phyloP scores from a whole-genome alignment of 352 stramenopile species.

The Phytophthora capsici region DNA sequence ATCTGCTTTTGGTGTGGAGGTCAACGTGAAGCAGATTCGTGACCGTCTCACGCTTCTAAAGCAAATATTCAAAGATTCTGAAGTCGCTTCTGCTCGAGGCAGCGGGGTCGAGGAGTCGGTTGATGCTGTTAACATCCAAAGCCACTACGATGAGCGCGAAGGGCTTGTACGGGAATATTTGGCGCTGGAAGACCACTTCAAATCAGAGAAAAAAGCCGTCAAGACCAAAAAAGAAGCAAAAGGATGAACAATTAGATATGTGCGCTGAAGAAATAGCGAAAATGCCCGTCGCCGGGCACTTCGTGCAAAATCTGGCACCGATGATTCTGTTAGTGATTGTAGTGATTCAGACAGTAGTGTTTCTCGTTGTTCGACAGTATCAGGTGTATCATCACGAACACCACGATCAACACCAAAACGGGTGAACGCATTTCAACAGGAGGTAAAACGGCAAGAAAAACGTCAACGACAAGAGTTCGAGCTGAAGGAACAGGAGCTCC shows the following conservation, averaged over 20 bases:
- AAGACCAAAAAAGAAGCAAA: background rate
- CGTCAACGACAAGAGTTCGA: too few relatives aligned
- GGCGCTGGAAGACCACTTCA: background rate
- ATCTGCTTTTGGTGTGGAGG: background rate
- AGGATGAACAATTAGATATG: background rate
- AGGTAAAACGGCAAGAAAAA: too few relatives aligned
- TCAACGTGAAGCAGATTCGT: conserved; percentile 12
- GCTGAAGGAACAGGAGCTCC: too few relatives aligned
- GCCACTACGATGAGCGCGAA: conserved; percentile 11
- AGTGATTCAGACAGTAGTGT: too few relatives aligned
- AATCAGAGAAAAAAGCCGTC: background rate
- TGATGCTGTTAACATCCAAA: conserved; percentile 7
- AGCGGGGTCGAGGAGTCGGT: conserved; percentile 9
- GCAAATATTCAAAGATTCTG: background rate
- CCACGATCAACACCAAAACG: too few relatives aligned
- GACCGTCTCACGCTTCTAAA: conserved; percentile 11
- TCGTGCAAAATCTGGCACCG: too few relatives aligned
- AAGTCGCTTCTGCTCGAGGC: background rate
- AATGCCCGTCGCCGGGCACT: too few relatives aligned
- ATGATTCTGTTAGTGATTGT: too few relatives aligned
- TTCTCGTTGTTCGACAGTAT: too few relatives aligned
- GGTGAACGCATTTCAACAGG: too few relatives aligned
- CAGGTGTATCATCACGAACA: too few relatives aligned
- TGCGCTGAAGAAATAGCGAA: conserved; percentile 3
- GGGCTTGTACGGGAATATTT: conserved; percentile 3